Base-by-base conservation (phyloP, 169 alveolate genomes). In the Plasmodium gallinaceum region DNA sequence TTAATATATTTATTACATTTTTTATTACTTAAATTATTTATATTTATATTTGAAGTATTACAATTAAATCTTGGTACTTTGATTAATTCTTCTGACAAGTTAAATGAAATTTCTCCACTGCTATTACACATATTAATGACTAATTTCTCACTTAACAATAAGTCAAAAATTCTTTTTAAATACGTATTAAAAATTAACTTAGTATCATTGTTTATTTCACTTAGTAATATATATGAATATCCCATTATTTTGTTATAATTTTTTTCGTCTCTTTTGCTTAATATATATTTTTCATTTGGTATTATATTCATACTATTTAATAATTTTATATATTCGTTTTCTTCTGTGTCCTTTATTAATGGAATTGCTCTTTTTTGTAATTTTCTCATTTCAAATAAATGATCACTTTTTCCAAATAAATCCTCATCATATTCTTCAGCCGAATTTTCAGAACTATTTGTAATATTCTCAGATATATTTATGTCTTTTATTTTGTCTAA, bases 71-170 rank as follows among this genome's bases (percentile, higher is more conserved):
- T 48, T 3, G 60, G 4, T 48, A 5, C 60, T n/a, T 48, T 48
- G 7, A 12, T 48, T 48, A n/a, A n/a, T 52, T 52, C 61, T 52
- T 52, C 20, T 5, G 5, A n/a, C 2, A 9, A 5, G 3, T 51
- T n/a, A 2, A 12, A 12, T 2, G 58, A 1, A 12, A n/a, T 51
- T 48, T 48, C 1, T 58, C 43, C n/a, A 10, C n/a, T 1, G 39
- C 18, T 0, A 9, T 24, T 2, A 45, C 89, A 78, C 68, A 78
- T 7, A n/a, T 45, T 54, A 32, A 37, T 48, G 66, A 78, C 64
- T 64, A 78, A 12, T 69, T 78, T 78, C 64, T 78, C 89, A 12
- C 74, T 39, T 18, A 65, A 43, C 22, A 78, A 64, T 52, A 78
- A 42, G 32, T 78, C 64, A 32, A 78, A 78, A 9, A 78, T 54